These are phyloP conservation scores for Panicum miliaceum DNA, from an alignment of 176 grass and related monocot genomes.

Conservation along the genomic window DNA sequence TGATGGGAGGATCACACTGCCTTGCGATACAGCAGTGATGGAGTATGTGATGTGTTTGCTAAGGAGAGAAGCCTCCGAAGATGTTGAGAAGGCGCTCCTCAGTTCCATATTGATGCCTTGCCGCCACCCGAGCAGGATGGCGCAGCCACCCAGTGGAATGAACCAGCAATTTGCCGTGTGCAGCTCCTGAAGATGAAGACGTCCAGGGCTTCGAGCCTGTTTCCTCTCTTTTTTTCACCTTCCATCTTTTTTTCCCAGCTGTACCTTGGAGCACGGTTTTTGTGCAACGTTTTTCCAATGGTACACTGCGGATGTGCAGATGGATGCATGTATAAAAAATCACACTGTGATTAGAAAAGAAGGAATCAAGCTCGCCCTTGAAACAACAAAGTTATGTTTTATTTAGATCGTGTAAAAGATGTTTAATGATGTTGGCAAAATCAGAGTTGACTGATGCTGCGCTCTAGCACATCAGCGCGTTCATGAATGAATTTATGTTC, in stretches of 20 bases:
- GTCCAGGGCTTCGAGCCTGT: not conserved
- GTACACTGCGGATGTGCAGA: constrained; percentile 38
- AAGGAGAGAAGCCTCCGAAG: constrained; percentile 55
- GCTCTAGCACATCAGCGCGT: no score
- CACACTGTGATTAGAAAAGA: constrained; percentile 45
- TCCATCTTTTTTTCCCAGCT: constrained; percentile 28
- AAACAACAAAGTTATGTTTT: not conserved
- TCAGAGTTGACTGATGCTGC: not conserved
- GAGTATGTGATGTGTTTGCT: constrained; percentile 68
- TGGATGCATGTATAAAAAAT: constrained; percentile 52
- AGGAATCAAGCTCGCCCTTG: constrained; percentile 33
- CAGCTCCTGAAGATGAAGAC: constrained; percentile 44
- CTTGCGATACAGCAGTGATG: constrained; percentile 59
- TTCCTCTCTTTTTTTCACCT: constrained; percentile 16
- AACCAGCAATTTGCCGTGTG: constrained; percentile 43
- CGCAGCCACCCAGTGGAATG: constrained; percentile 14
- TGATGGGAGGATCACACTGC: constrained; percentile 62
- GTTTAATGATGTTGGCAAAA: not conserved
- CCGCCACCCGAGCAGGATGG: constrained; percentile 40
- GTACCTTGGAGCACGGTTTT: constrained; percentile 49
- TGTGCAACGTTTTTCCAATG: constrained; percentile 57
- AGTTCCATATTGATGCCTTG: constrained; percentile 57
- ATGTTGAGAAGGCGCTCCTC: constrained; percentile 66
- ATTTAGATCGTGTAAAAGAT: constrained; percentile 1
- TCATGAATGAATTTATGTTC: no score